phyloP scores from a whole-genome alignment of 208 protist species.

The Trypanosoma cruzi region DNA sequence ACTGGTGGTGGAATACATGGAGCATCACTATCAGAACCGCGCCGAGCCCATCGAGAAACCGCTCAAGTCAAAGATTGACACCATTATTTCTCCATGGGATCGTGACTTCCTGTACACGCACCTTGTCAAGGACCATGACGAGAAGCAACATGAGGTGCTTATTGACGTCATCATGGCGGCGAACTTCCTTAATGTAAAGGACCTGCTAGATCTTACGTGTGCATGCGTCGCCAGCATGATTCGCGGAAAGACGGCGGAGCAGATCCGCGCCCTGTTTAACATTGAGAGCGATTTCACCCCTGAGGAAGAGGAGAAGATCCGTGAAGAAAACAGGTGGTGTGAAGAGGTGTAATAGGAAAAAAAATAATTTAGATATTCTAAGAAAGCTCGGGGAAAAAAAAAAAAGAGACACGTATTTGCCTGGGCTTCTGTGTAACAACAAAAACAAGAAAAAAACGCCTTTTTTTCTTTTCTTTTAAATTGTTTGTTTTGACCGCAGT shows the following conservation, averaged over 20 bases:
- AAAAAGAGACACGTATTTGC: neutral
- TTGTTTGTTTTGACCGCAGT: too few species aligned
- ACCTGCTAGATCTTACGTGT: conserved; percentile 94
- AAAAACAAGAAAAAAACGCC: too few species aligned
- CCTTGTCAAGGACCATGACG: conserved; percentile 80
- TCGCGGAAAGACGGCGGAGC: conserved; percentile 93
- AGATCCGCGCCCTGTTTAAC: conserved; percentile 94
- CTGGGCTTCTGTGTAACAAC: too few species aligned
- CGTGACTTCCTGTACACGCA: conserved; percentile 83
- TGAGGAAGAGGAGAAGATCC: conserved; percentile 94
- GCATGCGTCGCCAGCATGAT: conserved; percentile 94
- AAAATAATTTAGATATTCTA: neutral
- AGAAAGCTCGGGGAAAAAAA: too few species aligned
- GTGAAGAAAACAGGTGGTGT: conserved; percentile 89
- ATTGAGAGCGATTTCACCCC: conserved; percentile 96
- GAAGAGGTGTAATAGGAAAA: conserved; percentile 61
- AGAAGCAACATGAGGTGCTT: conserved; percentile 87
- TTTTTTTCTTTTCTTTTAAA: too few species aligned
- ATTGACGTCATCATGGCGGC: conserved; percentile 95
- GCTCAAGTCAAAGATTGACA: conserved; percentile 85
- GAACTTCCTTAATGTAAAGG: conserved; percentile 95
- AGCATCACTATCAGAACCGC: conserved; percentile 89
- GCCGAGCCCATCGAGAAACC: conserved; percentile 88
- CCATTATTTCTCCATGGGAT: conserved; percentile 89
- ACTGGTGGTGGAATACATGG: conserved; percentile 94